Conservation (phyloP, 441 rosid genomes). For the Adansonia grandidieri region DNA sequence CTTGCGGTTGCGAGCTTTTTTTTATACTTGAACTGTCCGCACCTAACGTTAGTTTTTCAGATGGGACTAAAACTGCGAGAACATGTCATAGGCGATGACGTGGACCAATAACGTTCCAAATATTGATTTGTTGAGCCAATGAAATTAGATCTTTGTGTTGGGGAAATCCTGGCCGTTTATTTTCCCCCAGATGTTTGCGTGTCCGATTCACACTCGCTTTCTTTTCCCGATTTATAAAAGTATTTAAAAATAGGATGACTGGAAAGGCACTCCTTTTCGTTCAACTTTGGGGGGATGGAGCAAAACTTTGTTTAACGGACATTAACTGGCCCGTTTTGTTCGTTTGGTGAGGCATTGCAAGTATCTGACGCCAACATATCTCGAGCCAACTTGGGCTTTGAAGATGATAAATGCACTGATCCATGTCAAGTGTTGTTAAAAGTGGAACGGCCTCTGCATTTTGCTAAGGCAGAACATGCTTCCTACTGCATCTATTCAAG, state of each 20-base stretch:
- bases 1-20: slow-evolving; percentile 23
- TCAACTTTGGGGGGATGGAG: too few relatives aligned
- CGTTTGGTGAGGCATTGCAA: too few relatives aligned
- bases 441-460: too few relatives aligned
- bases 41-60: slow-evolving; percentile 4
- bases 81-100: slow-evolving; percentile 59
- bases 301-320: too few relatives aligned
- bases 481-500: too few relatives aligned
- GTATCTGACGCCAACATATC: too few relatives aligned
- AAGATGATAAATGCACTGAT: too few relatives aligned
- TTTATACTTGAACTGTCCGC: slow-evolving; percentile 26
- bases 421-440: too few relatives aligned
- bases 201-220: not conserved
- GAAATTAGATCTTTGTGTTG: slow-evolving; percentile 48
- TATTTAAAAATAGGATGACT: not conserved
- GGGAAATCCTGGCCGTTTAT: slow-evolving; percentile 49
- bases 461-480: too few relatives aligned
- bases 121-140: slow-evolving; percentile 44
- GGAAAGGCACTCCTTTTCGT: not conserved
- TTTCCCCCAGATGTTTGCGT: slow-evolving; percentile 26
- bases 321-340: too few relatives aligned
- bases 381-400: too few relatives aligned
- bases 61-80: slow-evolving; percentile 18
- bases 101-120: slow-evolving; percentile 55
- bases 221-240: not conserved